These are phyloP conservation scores for Cystofilobasidium capitatum DNA, from an alignment of 768 basidiomycete genomes.

Conservation along the genomic window DNA sequence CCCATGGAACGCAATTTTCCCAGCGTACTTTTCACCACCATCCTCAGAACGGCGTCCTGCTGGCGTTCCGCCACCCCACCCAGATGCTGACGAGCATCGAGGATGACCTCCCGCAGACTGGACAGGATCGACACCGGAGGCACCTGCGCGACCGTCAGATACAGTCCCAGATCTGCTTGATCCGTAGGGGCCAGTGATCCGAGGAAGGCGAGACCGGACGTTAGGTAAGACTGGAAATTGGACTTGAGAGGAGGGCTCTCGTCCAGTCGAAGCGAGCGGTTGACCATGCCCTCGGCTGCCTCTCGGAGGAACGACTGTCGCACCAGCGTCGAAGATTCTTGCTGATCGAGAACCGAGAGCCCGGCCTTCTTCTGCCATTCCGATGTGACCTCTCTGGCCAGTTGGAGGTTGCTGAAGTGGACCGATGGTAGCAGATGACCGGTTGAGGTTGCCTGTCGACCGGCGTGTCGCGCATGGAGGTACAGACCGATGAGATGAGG, in stretches of 20 bases:
- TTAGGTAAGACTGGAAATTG: not conserved
- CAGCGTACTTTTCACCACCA: not conserved
- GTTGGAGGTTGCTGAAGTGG: slow-evolving; percentile 7
- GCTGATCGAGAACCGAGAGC: not conserved
- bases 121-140: not conserved
- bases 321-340: not conserved
- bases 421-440: not conserved
- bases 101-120: slow-evolving; percentile 1
- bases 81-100: not conserved
- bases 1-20: not conserved
- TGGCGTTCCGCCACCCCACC: not conserved
- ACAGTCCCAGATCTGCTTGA: not conserved
- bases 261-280: not conserved
- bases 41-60: not conserved
- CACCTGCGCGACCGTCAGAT: not conserved
- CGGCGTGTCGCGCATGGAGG: slow-evolving; percentile 11
- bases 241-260: not conserved
- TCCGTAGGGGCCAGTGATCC: not conserved
- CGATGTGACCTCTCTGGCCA: not conserved
- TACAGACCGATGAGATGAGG: slow-evolving; percentile 21
- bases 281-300: not conserved
- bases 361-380: not conserved
- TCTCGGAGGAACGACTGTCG: slow-evolving; percentile 14
- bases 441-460: not conserved
- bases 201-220: not conserved